Conservation (phyloP, 176 grass and related monocot genomes). For the Phoenix roebelenii region DNA sequence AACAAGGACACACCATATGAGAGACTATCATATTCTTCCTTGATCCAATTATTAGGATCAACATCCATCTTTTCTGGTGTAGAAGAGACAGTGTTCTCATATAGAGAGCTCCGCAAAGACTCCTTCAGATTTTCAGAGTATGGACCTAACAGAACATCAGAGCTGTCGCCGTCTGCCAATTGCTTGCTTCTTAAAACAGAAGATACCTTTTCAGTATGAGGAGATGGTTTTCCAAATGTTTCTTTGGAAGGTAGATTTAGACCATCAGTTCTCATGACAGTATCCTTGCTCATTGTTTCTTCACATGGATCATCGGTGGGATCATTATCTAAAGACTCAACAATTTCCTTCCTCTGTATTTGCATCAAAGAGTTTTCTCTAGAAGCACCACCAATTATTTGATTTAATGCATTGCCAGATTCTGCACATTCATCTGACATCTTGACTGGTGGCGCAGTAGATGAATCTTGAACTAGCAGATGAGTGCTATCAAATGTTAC, state of each 20-base stretch:
- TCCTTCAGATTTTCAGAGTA: constrained; percentile 12
- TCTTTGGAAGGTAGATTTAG: constrained; percentile 27
- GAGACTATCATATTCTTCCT: background rate
- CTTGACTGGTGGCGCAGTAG: constrained; percentile 1
- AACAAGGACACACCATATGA: constrained; percentile 3
- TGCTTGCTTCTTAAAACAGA: constrained; percentile 19
- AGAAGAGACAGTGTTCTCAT: background rate
- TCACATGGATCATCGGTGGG: constrained; percentile 24
- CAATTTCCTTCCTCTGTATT: constrained; percentile 28
- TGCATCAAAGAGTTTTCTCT: constrained; percentile 29
- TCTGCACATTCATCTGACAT: constrained; percentile 28
- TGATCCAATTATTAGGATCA: constrained; percentile 18
- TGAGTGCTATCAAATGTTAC: too few species aligned
- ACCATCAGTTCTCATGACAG: constrained; percentile 30
- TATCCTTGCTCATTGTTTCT: constrained; percentile 11
- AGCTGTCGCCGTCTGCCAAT: constrained; percentile 23
- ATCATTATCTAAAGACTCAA: constrained; percentile 6
- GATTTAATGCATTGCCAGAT: constrained; percentile 12
- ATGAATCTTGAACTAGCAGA: too few species aligned
- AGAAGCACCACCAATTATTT: constrained; percentile 30
- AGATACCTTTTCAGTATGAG: constrained; percentile 21
- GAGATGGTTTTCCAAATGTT: constrained; percentile 24
- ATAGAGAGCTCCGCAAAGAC: constrained; percentile 9
- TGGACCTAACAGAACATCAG: constrained; percentile 9
- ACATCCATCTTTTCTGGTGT: background rate